Evolutionary conservation across 768 basidiomycete species (phyloP).

Genomic region (Boletus sp.): DNA sequence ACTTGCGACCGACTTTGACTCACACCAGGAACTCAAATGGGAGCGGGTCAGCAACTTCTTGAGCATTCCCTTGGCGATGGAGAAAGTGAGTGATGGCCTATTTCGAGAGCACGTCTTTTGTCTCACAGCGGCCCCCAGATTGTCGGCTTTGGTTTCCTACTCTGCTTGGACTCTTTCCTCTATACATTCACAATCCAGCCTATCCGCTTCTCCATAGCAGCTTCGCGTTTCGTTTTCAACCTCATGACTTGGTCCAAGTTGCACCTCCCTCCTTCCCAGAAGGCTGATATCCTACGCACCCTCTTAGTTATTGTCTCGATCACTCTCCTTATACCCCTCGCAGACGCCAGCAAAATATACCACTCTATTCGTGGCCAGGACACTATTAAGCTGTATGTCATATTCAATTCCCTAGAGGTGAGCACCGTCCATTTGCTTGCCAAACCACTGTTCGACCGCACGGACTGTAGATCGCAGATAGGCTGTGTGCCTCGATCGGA

Average conservation of each 20-base stretch:
- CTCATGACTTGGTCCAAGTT: conserved; percentile 48
- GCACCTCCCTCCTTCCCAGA: conserved; percentile 80
- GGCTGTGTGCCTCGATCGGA: conserved; percentile 92
- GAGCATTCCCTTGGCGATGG: conserved; percentile 86
- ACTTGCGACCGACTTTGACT: conserved; percentile 90
- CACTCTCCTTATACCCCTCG: conserved; percentile 71
- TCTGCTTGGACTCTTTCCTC: conserved; percentile 95
- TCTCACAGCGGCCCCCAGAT: conserved; percentile 49
- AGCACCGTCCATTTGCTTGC: conserved; percentile 22
- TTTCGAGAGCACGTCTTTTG: neutral
- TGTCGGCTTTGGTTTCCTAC: conserved; percentile 85
- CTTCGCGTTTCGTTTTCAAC: conserved; percentile 53
- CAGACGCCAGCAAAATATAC: conserved; percentile 97
- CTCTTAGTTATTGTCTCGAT: conserved; percentile 75
- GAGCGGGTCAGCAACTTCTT: conserved; percentile 96
- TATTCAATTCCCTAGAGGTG: conserved; percentile 98
- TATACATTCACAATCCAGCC: conserved; percentile 98
- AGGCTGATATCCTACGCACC: conserved; percentile 86
- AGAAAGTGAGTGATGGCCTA: conserved; percentile 62
- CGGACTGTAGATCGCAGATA: conserved; percentile 80
- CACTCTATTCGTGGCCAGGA: conserved; percentile 97
- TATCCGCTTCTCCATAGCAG: conserved; percentile 74
- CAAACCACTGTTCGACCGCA: neutral
- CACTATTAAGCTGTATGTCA: conserved; percentile 97
- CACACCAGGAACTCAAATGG: conserved; percentile 92